phyloP scores from a whole-genome alignment of 495 filamentous ascomycete species.

The Xylaria telfairii region DNA sequence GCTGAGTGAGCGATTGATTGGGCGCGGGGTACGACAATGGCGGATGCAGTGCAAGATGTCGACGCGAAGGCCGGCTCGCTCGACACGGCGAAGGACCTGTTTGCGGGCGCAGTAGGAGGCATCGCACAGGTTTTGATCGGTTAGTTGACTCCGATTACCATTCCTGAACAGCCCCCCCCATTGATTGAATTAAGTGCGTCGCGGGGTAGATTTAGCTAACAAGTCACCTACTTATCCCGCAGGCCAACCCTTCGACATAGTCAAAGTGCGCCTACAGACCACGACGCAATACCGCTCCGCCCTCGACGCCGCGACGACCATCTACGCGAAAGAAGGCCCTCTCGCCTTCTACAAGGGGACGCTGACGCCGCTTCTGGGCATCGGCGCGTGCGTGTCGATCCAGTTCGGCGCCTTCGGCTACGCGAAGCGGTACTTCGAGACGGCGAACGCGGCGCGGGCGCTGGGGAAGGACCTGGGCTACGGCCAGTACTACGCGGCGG shows the following conservation, averaged over 20 bases:
- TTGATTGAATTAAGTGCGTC: too few species aligned
- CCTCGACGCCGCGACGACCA: conserved; percentile 77
- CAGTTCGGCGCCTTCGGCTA: conserved; percentile 98
- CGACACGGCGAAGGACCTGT: conserved; percentile 86
- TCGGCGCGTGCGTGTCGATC: conserved; percentile 95
- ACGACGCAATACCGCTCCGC: conserved; percentile 80
- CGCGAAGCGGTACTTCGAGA: conserved; percentile 84
- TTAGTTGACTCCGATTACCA: conserved; percentile 52
- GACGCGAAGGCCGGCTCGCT: conserved; percentile 42
- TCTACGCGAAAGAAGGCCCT: conserved; percentile 86
- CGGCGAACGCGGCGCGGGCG: conserved; percentile 59
- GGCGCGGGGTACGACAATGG: conserved; percentile 40
- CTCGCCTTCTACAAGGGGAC: conserved; percentile 98
- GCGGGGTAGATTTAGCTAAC: background rate
- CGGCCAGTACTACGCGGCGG: conserved; percentile 85
- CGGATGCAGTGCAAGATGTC: conserved; percentile 48
- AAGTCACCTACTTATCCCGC: background rate
- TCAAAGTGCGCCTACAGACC: conserved; percentile 97
- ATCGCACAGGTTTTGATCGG: conserved; percentile 94
- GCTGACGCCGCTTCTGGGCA: conserved; percentile 92
- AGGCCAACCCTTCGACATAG: conserved; percentile 99
- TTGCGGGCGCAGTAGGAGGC: conserved; percentile 88
- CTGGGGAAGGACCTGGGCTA: conserved; percentile 64
- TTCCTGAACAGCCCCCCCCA: background rate
- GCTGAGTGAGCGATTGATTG: conserved; percentile 12